Base-by-base conservation (phyloP, 768 basidiomycete genomes). In the Agrocybe pediades region DNA sequence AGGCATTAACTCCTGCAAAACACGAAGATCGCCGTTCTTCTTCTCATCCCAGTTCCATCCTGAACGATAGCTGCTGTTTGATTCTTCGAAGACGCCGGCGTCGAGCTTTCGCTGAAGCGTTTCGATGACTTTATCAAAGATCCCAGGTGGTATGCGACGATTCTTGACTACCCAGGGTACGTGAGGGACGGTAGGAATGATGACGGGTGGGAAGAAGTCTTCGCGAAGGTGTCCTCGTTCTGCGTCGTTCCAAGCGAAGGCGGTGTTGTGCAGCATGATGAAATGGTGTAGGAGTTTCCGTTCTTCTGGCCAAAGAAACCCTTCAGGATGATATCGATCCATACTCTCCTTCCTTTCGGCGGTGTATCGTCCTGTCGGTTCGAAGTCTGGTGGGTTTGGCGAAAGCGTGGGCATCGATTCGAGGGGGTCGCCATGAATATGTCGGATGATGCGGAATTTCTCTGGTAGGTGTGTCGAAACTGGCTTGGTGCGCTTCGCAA, bases 1-100 rank as follows among this genome's bases (percentile, higher is more conserved):
- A 0, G 70, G 73, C 45, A 74, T 66, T 0, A 78, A 53, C 41
- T 72, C 67, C 44, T 76, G 74, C 0, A 80, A 73, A 1, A 75
- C 60, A 6, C 69, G 49, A 0, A 79, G 50, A 0, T 62, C 41
- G 49, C 71, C 54, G 56, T 63, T 66, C 41, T 73, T 71, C 56
- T 78, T 78, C 0, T n/a, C n/a, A n/a, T n/a, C n/a, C n/a, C n/a
- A 67, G 24, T 0, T 77, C 72, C 68, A 55, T n/a, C n/a, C n/a
- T n/a, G n/a, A n/a, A n/a, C n/a, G n/a, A 45, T 77, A 79, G 0
- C 69, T 68, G 0, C 70, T 68, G 6, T 70, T 63, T 1, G 66
- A 68, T 11, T 68, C 64, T 51, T 77, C 68, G 46, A 75, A 77
- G 0, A 72, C 65, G 2, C 73, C 74, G 0, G 71, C 63, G 1